These are phyloP conservation scores for Fusarium sp. DNA, from an alignment of 2,329 filamentous ascomycete species.

Conservation along the genomic window DNA sequence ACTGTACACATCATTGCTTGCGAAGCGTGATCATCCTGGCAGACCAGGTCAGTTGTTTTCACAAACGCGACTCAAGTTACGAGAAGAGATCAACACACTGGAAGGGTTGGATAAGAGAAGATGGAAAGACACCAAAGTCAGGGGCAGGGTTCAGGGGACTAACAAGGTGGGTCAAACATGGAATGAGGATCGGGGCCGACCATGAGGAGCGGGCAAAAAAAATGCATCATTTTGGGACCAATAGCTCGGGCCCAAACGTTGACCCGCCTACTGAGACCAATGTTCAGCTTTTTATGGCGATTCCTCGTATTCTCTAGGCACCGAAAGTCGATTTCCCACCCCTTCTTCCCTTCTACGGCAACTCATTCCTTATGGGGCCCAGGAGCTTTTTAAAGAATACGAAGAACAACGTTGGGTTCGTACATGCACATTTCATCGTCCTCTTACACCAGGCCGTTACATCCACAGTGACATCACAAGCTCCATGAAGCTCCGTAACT, in stretches of 20 bases:
- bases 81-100: conserved; percentile 17
- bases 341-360: conserved; percentile 10
- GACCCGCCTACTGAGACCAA: conserved; percentile 27
- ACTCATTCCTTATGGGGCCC: conserved; percentile 14
- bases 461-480: conserved; percentile 45
- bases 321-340: conserved; percentile 12
- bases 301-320: conserved; percentile 44
- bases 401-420: conserved; percentile 23
- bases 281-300: conserved; percentile 40
- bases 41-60: conserved; percentile 5
- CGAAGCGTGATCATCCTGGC: background rate
- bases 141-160: conserved; percentile 44
- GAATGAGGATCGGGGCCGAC: conserved; percentile 24
- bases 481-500: conserved; percentile 15
- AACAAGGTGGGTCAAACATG: conserved; percentile 32
- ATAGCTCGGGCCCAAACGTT: conserved; percentile 37
- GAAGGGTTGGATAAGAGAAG: conserved; percentile 37
- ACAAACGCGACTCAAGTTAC: conserved; percentile 9
- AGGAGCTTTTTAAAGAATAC: conserved; percentile 34
- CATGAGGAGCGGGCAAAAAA: conserved; percentile 19
- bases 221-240: conserved; percentile 36
- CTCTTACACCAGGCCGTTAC: conserved; percentile 18
- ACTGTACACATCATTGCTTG: conserved; percentile 4
- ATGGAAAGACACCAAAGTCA: conserved; percentile 12
- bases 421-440: conserved; percentile 1